Evolutionary conservation across 164 flowering plant species (phyloP), one percentile per base, ranked within the genome.

Genomic region (Piper betle): DNA sequence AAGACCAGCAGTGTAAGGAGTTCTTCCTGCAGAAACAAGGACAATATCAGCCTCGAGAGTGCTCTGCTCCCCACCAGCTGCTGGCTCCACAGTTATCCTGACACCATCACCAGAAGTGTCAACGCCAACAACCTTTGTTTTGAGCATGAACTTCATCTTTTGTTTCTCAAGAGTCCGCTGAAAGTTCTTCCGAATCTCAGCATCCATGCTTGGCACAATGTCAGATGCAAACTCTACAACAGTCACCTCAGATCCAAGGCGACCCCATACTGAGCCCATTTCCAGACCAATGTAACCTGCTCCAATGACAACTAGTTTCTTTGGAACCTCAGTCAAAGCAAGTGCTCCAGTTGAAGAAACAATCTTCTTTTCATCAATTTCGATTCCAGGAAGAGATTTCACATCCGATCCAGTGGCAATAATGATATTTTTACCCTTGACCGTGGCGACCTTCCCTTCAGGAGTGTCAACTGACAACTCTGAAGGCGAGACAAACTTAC

Each of bases 281-380:
- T 87, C 96, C n/a, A 87, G 79, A 56, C 96, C 96, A 52, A 87
- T 87, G 70, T 85, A 85, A n/a, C 96, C 96, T 17, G 87, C 96
- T 6, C 96, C 96, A 63, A 88, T 78, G 42, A 88, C 96, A 18
- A 86, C 76, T 13, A 88, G 85, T 63, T 77, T 85, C 76, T 86
- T 84, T 0, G 96, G 96, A 43, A 88, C 65, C 64, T 82, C 82
- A 19, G 80, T 33, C 69, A 88, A 72, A 53, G 84, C 78, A 54
- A 88, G 66, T 63, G 96, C 92, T 57, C 92, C 92, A 58, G 92
- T 86, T 12, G 92, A 85, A 18, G 96, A 88, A 1, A 88, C 96
- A 62, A 88, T 82, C 60, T 68, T 84, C 78, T 81, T 78, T 63
- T 86, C 96, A 67, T 88, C 96, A 42, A 85, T 85, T 25, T 85